Evolutionary conservation across 306 rosid genomes (phyloP), one percentile per base, ranked within the genome.

Genomic region (Cicer yamashitae): DNA sequence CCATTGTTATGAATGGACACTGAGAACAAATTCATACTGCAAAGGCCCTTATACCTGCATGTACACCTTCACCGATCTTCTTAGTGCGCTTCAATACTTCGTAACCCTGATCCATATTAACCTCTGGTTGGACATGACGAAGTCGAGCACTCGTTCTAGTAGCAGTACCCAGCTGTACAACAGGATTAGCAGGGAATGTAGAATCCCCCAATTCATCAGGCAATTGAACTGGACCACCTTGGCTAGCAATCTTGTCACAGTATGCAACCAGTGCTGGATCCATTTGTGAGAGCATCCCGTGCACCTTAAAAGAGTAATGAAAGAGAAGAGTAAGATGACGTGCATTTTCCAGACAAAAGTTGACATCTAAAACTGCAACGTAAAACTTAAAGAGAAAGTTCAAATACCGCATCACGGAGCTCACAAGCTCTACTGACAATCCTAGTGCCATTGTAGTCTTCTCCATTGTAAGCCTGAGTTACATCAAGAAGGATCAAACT

Each of bases 251-350:
- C 89, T 91, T 91, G 78, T 94, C 98, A 54, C 98, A 94, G 77
- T 78, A 89, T 65, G 90, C 89, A 79, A 83, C 83, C 77, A 94
- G 85, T 11, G 97, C 97, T 40, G 93, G 97, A 82, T 94, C 98
- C 96, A 94, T 94, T 83, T 94, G 98, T 53, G 98, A 83, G 65
- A 94, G 89, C 98, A 94, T 94, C 51, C 98, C 98, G 9, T 91
- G 89, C 76, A 94, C 98, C 98, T 91, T 81, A 47, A 67, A 60
- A 68, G 60, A 58, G 62, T 4, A 13, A 52, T 5, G 39, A 52
- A 51, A 44, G n/a, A 69, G 1, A 65, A 3, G 73, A 63, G 73
- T 38, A 74, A 61, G 75, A 51, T 61, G 40, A 72, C 41, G 37
- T 44, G 15, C 25, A 41, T 54, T 86, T 82, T 78, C 72, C 14